A percentile compares a stretch with the other conserved stretches of the same genome.
These are phyloP conservation scores for Lachnellula willkommii DNA, from an alignment of 2,329 filamentous ascomycete genomes.

Conservation along the genomic window DNA sequence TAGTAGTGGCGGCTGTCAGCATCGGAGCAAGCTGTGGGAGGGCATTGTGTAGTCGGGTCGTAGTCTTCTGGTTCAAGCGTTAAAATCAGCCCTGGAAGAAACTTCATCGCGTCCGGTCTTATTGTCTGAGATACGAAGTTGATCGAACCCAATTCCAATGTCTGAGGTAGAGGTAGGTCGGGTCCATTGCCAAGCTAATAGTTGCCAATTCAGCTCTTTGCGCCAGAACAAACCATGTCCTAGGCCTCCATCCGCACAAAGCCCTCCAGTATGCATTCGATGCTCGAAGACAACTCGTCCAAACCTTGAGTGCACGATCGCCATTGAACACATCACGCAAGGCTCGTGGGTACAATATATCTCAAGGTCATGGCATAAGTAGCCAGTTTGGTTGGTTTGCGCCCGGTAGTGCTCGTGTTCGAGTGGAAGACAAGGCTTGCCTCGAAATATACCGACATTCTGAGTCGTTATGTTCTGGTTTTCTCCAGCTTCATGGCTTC, in stretches of 20 bases:
- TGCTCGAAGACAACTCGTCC: conserved; percentile 75
- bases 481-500: conserved; percentile 34
- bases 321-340: conserved; percentile 96
- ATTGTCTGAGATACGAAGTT: neutral
- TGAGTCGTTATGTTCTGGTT: conserved; percentile 13
- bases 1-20: too few relatives aligned
- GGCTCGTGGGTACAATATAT: conserved; percentile 94
- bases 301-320: conserved; percentile 88
- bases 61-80: neutral
- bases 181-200: conserved; percentile 64
- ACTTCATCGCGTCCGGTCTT: neutral
- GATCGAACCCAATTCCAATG: neutral
- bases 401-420: conserved; percentile 55
- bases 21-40: too few relatives aligned
- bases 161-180: neutral
- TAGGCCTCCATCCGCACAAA: conserved; percentile 68
- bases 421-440: conserved; percentile 61
- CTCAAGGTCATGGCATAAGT: conserved; percentile 89
- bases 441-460: conserved; percentile 55
- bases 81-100: neutral
- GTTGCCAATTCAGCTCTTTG: conserved; percentile 79
- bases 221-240: conserved; percentile 67
- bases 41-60: too few relatives aligned
- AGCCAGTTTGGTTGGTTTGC: conserved; percentile 66
- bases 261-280: conserved; percentile 77